Evolutionary conservation across 2,329 filamentous ascomycete species (phyloP).

Genomic region (Aspergillus aculeatinus): DNA sequence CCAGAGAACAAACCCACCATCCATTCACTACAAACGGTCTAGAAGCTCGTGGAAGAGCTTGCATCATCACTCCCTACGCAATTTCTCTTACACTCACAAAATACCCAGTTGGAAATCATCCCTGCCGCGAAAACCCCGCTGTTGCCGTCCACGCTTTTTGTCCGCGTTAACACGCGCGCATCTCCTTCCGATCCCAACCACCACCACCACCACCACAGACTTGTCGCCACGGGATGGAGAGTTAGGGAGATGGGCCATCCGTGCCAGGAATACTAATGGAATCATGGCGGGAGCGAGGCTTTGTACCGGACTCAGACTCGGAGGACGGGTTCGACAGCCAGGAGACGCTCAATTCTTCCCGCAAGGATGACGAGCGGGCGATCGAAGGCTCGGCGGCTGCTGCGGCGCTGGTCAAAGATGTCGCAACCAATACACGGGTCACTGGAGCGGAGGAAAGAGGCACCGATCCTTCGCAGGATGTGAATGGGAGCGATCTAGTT

Average conservation of each 20-base stretch:
- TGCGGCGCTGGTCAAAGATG: not conserved
- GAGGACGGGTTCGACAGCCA: constrained; percentile 44
- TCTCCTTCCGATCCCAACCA: not conserved
- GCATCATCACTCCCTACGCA: not conserved
- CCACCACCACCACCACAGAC: no score
- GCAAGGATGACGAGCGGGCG: constrained; percentile 13
- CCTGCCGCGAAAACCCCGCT: not conserved
- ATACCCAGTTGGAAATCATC: not conserved
- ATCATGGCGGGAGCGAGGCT: constrained; percentile 52
- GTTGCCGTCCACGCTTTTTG: not conserved
- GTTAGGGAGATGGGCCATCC: constrained; percentile 38
- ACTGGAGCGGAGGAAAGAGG: not conserved
- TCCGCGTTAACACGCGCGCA: not conserved
- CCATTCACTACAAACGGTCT: not conserved
- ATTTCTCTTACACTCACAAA: not conserved
- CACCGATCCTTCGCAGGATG: not conserved
- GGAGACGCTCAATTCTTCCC: constrained; percentile 11
- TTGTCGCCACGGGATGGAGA: constrained; percentile 24
- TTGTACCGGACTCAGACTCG: constrained; percentile 53
- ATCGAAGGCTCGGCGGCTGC: constrained; percentile 14
- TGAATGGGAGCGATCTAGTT: not conserved
- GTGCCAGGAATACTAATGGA: constrained; percentile 41
- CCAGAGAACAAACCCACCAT: not conserved
- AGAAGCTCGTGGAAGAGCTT: not conserved
- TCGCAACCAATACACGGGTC: not conserved